Conservation (phyloP, 306 rosid species). For the Lathyrus sativus region DNA sequence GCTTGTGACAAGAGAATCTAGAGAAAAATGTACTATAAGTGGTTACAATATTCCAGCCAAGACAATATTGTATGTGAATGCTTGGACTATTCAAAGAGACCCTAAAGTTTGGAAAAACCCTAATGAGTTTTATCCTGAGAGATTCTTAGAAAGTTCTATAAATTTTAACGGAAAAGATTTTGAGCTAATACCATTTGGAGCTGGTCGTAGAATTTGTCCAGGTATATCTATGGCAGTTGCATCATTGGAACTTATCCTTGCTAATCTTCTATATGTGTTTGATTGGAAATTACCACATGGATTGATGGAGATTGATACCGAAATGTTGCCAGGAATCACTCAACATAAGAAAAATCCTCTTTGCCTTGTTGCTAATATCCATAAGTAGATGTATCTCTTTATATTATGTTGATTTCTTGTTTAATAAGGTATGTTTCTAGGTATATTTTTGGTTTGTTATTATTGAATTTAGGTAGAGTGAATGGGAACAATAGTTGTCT, state of each 20-base stretch:
- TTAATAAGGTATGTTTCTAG: background rate
- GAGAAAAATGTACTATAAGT: background rate
- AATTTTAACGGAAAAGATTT: slow-evolving; percentile 1
- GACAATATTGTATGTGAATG: slow-evolving; percentile 9
- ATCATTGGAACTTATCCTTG: background rate
- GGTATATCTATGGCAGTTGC: background rate
- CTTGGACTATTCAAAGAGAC: background rate
- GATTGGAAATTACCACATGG: slow-evolving; percentile 1
- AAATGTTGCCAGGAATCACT: background rate
- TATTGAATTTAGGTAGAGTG: too few relatives aligned
- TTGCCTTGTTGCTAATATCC: background rate
- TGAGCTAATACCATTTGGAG: slow-evolving; percentile 4
- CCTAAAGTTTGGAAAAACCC: background rate
- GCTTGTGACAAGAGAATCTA: background rate
- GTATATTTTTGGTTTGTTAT: too few relatives aligned
- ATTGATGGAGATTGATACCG: background rate
- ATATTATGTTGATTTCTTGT: background rate
- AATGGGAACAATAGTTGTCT: too few relatives aligned
- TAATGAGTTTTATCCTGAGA: background rate
- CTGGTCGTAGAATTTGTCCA: slow-evolving; percentile 8
- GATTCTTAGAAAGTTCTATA: background rate
- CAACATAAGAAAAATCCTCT: slow-evolving; percentile 7
- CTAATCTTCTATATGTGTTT: background rate
- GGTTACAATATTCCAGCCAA: background rate
- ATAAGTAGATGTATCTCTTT: background rate